Evolutionary conservation across 148 eudicot genomes (phyloP).

Genomic region (Pharnaceum exiguum): DNA sequence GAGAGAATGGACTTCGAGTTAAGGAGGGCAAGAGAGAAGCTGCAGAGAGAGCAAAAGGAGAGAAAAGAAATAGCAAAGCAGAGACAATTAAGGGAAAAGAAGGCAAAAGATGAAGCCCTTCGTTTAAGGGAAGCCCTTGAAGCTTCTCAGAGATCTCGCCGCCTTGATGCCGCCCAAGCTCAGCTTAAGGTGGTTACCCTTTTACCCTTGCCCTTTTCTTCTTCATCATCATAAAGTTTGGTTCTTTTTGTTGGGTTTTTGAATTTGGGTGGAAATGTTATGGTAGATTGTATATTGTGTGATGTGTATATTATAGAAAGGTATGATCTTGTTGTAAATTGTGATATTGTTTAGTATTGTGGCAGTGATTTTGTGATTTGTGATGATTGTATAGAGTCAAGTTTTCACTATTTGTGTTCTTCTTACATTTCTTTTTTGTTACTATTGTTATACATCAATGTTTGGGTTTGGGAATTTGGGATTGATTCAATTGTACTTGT

Average conservation of each 20-base stretch:
- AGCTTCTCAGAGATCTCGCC: constrained; percentile 56
- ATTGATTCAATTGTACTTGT: not conserved
- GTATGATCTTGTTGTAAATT: not conserved
- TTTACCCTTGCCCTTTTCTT: not conserved
- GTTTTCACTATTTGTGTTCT: not conserved
- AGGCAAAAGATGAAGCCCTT: constrained; percentile 58
- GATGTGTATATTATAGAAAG: no score
- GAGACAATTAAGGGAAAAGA: constrained; percentile 56
- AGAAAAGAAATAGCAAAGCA: constrained; percentile 59
- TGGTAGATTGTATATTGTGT: no score
- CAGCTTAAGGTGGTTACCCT: constrained; percentile 42
- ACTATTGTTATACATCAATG: no score
- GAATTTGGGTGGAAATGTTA: not conserved
- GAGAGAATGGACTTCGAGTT: constrained; percentile 78
- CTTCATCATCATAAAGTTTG: not conserved
- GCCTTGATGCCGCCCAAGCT: constrained; percentile 72
- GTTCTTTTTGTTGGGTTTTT: not conserved
- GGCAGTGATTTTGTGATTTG: not conserved
- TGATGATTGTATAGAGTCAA: not conserved
- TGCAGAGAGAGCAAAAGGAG: constrained; percentile 74
- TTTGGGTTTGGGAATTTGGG: not conserved
- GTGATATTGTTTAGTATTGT: not conserved
- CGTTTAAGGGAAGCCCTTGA: constrained; percentile 67
- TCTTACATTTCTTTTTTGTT: not conserved
- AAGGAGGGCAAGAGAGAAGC: constrained; percentile 83